Conservation (phyloP, 768 basidiomycete species). For the Tylopilus balloui region DNA sequence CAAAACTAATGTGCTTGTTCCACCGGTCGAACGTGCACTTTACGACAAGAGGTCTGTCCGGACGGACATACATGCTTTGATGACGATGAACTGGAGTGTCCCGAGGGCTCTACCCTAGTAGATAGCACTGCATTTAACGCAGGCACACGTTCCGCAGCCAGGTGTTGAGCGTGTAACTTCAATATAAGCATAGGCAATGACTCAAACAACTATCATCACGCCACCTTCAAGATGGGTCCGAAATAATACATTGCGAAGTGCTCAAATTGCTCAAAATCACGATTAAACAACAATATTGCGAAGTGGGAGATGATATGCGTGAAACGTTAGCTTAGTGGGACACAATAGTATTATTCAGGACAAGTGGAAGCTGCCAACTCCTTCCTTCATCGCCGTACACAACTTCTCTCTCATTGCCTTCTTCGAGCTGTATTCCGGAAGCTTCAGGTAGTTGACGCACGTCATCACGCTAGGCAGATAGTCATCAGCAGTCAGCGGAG, state of each 20-base stretch:
- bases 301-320: conserved; percentile 8
- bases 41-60: conserved; percentile 75
- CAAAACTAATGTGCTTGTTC: conserved; percentile 75
- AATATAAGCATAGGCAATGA: background rate
- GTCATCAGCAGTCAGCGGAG: conserved; percentile 86
- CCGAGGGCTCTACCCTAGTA: background rate
- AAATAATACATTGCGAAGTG: background rate
- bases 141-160: conserved; percentile 28
- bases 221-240: too few species aligned
- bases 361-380: conserved; percentile 95
- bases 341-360: conserved; percentile 49
- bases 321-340: conserved; percentile 19
- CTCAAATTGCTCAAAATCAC: conserved; percentile 8
- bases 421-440: conserved; percentile 92
- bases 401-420: conserved; percentile 81
- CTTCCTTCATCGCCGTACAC: conserved; percentile 82
- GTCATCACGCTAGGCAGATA: conserved; percentile 99
- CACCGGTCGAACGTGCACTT: conserved; percentile 77
- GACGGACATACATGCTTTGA: conserved; percentile 40
- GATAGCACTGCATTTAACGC: conserved; percentile 4
- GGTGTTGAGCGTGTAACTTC: background rate
- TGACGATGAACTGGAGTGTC: background rate
- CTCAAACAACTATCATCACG: background rate
- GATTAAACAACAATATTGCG: conserved; percentile 12
- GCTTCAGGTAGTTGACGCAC: conserved; percentile 93